Conservation (phyloP, 352 stramenopile species). For the Pythium angustatum region DNA sequence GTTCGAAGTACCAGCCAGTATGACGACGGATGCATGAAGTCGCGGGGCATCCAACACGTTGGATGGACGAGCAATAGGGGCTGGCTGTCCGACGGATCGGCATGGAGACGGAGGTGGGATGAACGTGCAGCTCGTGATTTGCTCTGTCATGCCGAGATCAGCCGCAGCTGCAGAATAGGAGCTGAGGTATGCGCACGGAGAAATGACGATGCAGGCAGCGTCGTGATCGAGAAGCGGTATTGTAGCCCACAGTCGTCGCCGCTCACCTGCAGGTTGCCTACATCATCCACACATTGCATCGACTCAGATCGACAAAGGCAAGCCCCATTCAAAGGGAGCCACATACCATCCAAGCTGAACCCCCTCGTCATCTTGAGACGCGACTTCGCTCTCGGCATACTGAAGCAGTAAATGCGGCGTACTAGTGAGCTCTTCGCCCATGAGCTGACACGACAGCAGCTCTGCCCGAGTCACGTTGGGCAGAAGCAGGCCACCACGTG, state of each 20-base stretch:
- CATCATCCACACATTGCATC: not conserved
- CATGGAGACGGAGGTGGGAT: not conserved
- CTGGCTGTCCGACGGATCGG: not conserved
- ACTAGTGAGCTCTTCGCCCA: slow-evolving; percentile 1
- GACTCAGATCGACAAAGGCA: too few species aligned
- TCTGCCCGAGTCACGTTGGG: not conserved
- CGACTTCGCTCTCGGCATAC: not conserved
- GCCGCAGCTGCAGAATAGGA: not conserved
- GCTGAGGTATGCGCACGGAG: slow-evolving; percentile 19
- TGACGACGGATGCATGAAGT: slow-evolving; percentile 7
- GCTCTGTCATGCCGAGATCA: not conserved
- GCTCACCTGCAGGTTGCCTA: slow-evolving; percentile 3
- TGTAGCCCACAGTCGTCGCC: slow-evolving; percentile 6
- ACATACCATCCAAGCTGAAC: not conserved
- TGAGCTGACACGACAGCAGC: slow-evolving; percentile 24
- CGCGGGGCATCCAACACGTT: not conserved
- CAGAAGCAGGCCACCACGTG: not conserved
- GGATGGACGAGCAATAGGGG: not conserved
- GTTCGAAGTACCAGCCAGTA: slow-evolving; percentile 46
- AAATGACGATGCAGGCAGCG: not conserved
- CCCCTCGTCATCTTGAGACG: not conserved
- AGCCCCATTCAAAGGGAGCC: too few species aligned
- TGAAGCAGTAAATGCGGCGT: slow-evolving; percentile 24
- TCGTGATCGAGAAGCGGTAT: not conserved
- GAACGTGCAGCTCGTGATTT: slow-evolving; percentile 23